These are phyloP conservation scores for Achaetomium macrosporum DNA, from an alignment of 2,329 filamentous ascomycete species.

Conservation along the genomic window DNA sequence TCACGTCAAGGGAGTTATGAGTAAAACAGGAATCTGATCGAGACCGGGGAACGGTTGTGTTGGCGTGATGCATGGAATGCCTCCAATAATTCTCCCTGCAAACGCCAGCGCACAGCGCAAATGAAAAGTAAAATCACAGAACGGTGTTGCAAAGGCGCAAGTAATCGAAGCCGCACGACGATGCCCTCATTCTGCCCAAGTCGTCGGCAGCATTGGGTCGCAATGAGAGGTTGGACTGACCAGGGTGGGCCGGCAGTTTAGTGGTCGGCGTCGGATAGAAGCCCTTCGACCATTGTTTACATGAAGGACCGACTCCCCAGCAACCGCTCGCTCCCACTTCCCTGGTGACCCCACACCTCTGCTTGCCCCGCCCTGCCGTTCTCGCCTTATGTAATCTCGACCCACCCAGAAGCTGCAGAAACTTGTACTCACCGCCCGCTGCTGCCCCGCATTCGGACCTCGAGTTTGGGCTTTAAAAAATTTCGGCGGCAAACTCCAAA, in stretches of 20 bases:
- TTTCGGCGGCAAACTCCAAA: slow-evolving; percentile 16
- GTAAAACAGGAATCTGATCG: slow-evolving; percentile 1
- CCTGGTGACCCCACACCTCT: neutral
- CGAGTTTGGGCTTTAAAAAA: slow-evolving; percentile 19
- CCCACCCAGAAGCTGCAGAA: neutral
- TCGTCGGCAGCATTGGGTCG: slow-evolving; percentile 16
- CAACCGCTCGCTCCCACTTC: slow-evolving; percentile 8
- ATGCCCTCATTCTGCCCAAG: slow-evolving; percentile 21
- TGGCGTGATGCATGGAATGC: neutral
- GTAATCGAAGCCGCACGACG: slow-evolving; percentile 8
- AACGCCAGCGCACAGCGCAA: slow-evolving; percentile 22
- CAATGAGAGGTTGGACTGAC: slow-evolving; percentile 15
- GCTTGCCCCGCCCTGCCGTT: too few relatives aligned
- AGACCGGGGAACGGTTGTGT: neutral
- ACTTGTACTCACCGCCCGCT: slow-evolving; percentile 19
- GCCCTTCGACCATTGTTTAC: slow-evolving; percentile 20
- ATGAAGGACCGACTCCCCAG: slow-evolving; percentile 19
- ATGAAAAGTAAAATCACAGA: slow-evolving; percentile 12
- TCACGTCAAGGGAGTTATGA: neutral
- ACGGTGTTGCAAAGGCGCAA: slow-evolving; percentile 12
- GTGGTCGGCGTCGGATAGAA: slow-evolving; percentile 15
- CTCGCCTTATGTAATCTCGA: neutral
- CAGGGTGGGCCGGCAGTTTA: slow-evolving; percentile 19
- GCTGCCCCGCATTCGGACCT: slow-evolving; percentile 19
- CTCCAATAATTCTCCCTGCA: slow-evolving; percentile 3